Evolutionary conservation across 2,329 filamentous ascomycete species (phyloP), one percentile per base, ranked within the genome.

Genomic region (Exophiala sp.): DNA sequence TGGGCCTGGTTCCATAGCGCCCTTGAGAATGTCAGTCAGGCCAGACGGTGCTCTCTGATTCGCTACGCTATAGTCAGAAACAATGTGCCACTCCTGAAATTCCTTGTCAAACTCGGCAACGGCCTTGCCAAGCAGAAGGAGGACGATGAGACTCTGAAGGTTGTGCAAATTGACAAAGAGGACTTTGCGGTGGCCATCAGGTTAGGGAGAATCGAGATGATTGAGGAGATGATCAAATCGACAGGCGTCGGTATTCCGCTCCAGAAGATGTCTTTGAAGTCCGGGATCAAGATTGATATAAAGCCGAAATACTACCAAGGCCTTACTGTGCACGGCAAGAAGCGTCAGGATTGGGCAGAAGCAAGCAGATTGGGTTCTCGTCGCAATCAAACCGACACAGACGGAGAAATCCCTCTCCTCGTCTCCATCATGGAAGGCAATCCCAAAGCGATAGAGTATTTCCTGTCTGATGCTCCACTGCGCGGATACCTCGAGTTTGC

Each of bases 261-360:
- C 0, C 78, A 85, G 41, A 70, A 79, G 14, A 68, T 93, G 4
- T 77, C 86, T 37, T 78, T 82, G 66, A 78, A 77, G 49, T 83
- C 75, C 48, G 85, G 85, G 2, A 66, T 84, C 1, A 75, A 83
- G 59, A 65, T 82, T 42, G 73, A 79, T 46, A 71, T 79, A 56
- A 86, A 83, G 64, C 80, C 86, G 1, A 76, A 77, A 14, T 86
- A 80, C 64, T 94, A 94, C 62, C 84, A 86, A 65, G 88, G 88
- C 0, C 66, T 91, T 23, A 83, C 80, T 1, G 83, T 94, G 1
- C 82, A 85, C 56, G 86, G 87, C 2, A 81, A 80, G 65, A 90
- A 90, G 66, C 73, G 80, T 42, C 71, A 73, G 27, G 86, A 90
- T 59, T 94, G 87, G 88, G 85, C 85, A 1, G 76, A 74, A 18